A percentile compares a stretch with the other conserved stretches of the same genome.
phyloP scores from a whole-genome alignment of 2,329 filamentous ascomycete species.

The Aspergillus caelatus region DNA sequence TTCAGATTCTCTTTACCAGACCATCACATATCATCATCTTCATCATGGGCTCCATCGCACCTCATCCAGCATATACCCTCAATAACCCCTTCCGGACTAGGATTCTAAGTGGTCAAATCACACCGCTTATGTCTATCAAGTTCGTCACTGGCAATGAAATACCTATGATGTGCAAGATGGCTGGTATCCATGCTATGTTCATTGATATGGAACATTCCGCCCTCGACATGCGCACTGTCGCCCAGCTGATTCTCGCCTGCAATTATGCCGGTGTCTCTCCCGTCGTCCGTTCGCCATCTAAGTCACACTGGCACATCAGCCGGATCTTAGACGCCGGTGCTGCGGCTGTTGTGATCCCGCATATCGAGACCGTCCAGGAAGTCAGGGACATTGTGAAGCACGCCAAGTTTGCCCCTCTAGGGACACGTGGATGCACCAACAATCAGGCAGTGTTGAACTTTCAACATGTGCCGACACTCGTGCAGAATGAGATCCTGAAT shows the following conservation, averaged over 20 bases:
- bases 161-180: conserved; percentile 44
- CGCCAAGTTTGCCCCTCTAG: neutral
- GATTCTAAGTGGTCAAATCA: neutral
- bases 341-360: neutral
- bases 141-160: conserved; percentile 13
- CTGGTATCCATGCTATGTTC: conserved; percentile 47
- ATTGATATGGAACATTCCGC: conserved; percentile 52
- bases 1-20: neutral
- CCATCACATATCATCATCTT: neutral
- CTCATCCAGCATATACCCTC: neutral
- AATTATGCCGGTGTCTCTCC: conserved; percentile 32
- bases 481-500: neutral
- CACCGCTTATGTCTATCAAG: neutral
- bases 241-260: conserved; percentile 44
- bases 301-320: neutral
- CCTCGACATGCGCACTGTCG: conserved; percentile 39
- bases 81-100: neutral
- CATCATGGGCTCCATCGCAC: neutral
- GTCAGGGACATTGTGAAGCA: neutral
- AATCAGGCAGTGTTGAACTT: neutral
- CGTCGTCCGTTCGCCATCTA: neutral
- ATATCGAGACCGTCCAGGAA: neutral
- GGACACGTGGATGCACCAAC: neutral
- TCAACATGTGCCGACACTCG: neutral
- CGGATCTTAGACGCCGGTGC: neutral